Evolutionary conservation across 2,329 filamentous ascomycete species (phyloP).

Genomic region (Berkeleyomyces basicola): DNA sequence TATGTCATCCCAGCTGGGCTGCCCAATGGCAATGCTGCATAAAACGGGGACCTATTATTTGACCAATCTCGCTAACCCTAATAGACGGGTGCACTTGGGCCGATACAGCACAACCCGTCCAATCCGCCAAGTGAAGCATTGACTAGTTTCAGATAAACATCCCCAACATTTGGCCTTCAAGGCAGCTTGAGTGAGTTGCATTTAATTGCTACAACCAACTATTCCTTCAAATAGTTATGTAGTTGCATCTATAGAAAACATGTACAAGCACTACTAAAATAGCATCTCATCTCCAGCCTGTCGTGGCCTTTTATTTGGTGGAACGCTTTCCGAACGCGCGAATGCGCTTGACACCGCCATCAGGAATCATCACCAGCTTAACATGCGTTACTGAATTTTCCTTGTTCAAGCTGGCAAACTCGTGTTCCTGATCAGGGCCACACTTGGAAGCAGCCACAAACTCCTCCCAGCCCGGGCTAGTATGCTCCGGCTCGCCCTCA

Average conservation of each 20-base stretch:
- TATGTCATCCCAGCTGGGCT: background rate
- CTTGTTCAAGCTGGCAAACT: conserved; percentile 38
- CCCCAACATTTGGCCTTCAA: background rate
- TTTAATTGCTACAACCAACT: background rate
- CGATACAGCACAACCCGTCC: background rate
- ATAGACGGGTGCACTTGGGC: background rate
- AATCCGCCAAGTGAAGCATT: background rate
- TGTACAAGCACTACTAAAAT: background rate
- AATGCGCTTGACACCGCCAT: conserved; percentile 81
- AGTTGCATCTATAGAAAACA: background rate
- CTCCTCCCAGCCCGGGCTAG: conserved; percentile 46
- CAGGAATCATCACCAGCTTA: conserved; percentile 83
- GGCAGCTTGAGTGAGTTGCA: background rate
- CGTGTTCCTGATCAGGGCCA: conserved; percentile 56
- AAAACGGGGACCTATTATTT: background rate
- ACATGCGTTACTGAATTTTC: conserved; percentile 58
- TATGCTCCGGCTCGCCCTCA: conserved; percentile 36
- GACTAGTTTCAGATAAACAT: background rate
- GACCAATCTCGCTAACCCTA: background rate
- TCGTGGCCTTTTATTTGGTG: conserved; percentile 1
- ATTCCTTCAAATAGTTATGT: background rate
- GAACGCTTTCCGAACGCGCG: conserved; percentile 36
- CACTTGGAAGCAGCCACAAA: conserved; percentile 51
- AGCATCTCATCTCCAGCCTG: background rate
- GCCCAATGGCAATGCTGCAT: background rate